These are phyloP conservation scores for Cymodocea nodosa DNA, from an alignment of 116 monocot species.

Conservation along the genomic window DNA sequence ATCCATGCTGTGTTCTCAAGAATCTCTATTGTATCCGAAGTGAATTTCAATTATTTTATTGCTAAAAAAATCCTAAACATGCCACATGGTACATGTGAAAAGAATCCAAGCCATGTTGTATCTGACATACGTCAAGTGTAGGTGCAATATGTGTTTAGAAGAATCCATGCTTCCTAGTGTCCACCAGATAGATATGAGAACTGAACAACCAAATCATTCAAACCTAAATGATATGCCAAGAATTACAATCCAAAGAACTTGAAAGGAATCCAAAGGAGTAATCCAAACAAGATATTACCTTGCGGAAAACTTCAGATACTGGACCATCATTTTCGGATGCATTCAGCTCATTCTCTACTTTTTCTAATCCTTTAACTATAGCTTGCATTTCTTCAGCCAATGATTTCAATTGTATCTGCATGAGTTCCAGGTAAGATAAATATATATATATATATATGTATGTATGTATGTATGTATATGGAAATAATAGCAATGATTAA, in stretches of 20 bases:
- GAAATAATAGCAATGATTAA: background rate
- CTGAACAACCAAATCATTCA: too few relatives aligned
- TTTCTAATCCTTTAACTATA: conserved; percentile 80
- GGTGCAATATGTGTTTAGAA: background rate
- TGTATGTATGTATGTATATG: background rate
- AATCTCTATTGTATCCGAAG: too few relatives aligned
- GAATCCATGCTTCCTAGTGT: too few relatives aligned
- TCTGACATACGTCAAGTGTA: background rate
- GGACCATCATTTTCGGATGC: conserved; percentile 92
- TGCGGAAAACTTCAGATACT: conserved; percentile 74
- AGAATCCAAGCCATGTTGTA: too few relatives aligned
- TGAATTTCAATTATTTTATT: too few relatives aligned
- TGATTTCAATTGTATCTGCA: conserved; percentile 73
- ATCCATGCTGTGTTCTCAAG: too few relatives aligned
- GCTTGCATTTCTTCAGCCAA: conserved; percentile 92
- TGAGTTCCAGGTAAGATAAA: conserved; percentile 1
- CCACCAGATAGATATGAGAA: background rate
- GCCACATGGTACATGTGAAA: too few relatives aligned
- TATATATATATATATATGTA: background rate
- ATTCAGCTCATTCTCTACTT: conserved; percentile 59
- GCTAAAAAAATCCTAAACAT: too few relatives aligned
- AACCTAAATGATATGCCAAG: too few relatives aligned
- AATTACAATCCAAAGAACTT: too few relatives aligned
- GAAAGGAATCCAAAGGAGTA: background rate
- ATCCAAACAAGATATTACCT: conserved; percentile 26